Base-by-base conservation (phyloP, 257 asterid species). In the Lavandula angustifolia region DNA sequence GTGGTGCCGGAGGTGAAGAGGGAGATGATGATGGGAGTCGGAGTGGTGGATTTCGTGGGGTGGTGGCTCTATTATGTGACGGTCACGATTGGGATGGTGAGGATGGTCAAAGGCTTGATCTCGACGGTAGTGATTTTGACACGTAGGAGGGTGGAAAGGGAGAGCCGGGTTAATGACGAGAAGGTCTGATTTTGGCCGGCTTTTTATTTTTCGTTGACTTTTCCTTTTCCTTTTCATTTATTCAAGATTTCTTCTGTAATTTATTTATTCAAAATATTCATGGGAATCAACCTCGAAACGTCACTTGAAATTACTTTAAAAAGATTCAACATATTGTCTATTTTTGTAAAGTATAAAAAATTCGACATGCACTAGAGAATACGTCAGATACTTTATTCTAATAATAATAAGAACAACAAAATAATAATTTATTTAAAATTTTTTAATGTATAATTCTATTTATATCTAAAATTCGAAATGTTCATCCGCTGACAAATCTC, bases 31-130 rank as follows among this genome's bases (percentile, higher is more conserved):
- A 60, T 69, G 73, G 78, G 78, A 8, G 62, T 81, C 14, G 95
- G 82, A 46, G 72, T 78, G 62, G 82, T 57, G 72, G 95, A 85
- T 63, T 79, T 84, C 37, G 33, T 75, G 13, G 95, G 88, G 1
- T 85, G 95, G 96, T 88, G 84, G 82, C 67, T 91, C 75, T 88
- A 84, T 77, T 82, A 82, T 68, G 38, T 82, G 32, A 88, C 84
- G 50, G 87, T 81, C 27, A 70, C 77, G 0, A 82, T 84, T 12
- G 98, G 96, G 43, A 54, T 76, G 67, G 69, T 76, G 12, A 79
- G 78, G 60, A 55, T 75, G 67, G 66, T 82, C 51, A 88, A 69
- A 64, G 76, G 83, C 0, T 53, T 74, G 4, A 3, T 78, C 43
- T 69, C 68, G 56, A 38, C 76, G 35, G 69, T 71, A 5, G 6